Conservation (phyloP, 805 yeast genomes). For the Wickerhamiella lipophila region DNA sequence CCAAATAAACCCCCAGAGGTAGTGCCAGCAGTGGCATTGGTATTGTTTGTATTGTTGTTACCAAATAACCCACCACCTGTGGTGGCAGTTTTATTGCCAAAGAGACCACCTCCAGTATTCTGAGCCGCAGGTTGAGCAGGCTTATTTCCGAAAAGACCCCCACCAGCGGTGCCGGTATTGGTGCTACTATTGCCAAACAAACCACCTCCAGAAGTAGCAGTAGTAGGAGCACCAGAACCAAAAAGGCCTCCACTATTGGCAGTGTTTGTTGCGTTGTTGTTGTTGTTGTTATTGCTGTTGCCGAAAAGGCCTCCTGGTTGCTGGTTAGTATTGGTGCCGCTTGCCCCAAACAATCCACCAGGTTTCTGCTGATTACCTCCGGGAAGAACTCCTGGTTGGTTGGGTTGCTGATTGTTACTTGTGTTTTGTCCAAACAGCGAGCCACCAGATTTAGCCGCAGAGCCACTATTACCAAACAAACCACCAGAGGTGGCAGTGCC, state of each 20-base stretch:
- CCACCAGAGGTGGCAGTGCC: slow-evolving; percentile 9
- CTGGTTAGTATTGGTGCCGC: not conserved
- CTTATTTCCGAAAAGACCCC: slow-evolving; percentile 5
- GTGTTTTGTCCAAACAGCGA: slow-evolving; percentile 16
- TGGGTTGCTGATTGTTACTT: not conserved
- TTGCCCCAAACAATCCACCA: slow-evolving; percentile 17
- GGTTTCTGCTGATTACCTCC: not conserved
- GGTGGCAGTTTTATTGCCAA: slow-evolving; percentile 12
- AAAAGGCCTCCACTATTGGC: not conserved
- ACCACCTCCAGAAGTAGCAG: not conserved
- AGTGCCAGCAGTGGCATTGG: no score
- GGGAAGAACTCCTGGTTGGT: slow-evolving; percentile 7
- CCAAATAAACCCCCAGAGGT: no score
- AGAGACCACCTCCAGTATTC: slow-evolving; percentile 15
- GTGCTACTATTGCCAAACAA: slow-evolving; percentile 13
- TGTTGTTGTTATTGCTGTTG: slow-evolving; percentile 20
- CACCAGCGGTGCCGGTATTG: slow-evolving; percentile 5
- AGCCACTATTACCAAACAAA: slow-evolving; percentile 2
- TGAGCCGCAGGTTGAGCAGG: not conserved
- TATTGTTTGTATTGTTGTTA: no score
- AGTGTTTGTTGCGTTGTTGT: slow-evolving; percentile 1
- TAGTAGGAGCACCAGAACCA: slow-evolving; percentile 8
- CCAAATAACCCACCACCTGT: no score
- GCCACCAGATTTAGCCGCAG: not conserved
- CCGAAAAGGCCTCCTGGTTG: slow-evolving; percentile 15